Conservation (phyloP, 305 asterid genomes). For the Fraxinus ornus region DNA sequence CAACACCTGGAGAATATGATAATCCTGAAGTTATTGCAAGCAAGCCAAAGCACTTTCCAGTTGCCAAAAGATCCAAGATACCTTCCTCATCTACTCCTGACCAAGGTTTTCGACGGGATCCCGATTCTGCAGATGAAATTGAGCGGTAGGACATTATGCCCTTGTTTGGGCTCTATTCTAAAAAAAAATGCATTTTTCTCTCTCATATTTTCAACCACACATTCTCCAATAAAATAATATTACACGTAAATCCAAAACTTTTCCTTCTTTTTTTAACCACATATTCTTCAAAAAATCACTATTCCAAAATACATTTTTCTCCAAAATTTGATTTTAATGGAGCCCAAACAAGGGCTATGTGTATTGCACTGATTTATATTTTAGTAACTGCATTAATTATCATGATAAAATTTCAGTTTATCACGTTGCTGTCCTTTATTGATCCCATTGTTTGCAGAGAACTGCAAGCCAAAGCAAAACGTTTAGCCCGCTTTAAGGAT, state of each 20-base stretch:
- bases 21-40: constrained; percentile 40
- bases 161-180: neutral
- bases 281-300: too few species aligned
- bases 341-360: neutral
- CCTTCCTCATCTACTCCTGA: constrained; percentile 54
- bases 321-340: neutral
- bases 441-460: constrained; percentile 52
- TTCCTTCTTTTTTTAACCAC: too few species aligned
- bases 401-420: constrained; percentile 10
- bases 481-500: constrained; percentile 86
- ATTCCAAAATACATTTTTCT: neutral
- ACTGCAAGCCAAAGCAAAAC: constrained; percentile 83
- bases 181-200: neutral
- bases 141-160: constrained; percentile 50
- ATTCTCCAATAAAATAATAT: too few species aligned
- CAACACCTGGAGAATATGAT: constrained; percentile 33
- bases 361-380: constrained; percentile 18
- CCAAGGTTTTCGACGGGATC: constrained; percentile 44
- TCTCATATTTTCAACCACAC: neutral
- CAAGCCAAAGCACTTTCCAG: constrained; percentile 46
- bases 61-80: constrained; percentile 65
- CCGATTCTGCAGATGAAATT: constrained; percentile 45
- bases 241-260: too few species aligned
- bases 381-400: constrained; percentile 9
- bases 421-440: constrained; percentile 14